A percentile compares a stretch with the other conserved stretches of the same genome.
phyloP scores from a whole-genome alignment of 345 rosid genomes.

The Nephelium lappaceum region DNA sequence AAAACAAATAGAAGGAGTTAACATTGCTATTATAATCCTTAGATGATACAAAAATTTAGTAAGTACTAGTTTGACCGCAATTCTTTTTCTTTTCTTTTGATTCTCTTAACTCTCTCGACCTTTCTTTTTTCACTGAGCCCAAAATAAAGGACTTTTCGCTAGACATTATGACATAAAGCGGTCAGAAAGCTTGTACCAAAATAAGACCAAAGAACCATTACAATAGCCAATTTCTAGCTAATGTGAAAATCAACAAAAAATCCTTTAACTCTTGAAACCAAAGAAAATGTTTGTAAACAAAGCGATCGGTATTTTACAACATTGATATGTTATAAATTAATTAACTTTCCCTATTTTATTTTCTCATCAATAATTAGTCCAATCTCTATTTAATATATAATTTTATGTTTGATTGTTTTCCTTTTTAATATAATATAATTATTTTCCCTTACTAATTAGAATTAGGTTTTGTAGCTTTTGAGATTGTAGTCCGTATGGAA shows the following conservation, averaged over 20 bases:
- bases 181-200: neutral
- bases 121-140: neutral
- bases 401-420: too few species aligned
- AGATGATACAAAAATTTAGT: neutral
- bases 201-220: neutral
- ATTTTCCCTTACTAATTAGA: neutral
- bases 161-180: neutral
- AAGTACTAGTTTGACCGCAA: neutral
- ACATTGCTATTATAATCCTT: neutral
- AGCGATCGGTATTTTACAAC: neutral
- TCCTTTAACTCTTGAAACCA: neutral
- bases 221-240: slow-evolving; percentile 1
- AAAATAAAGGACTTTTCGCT: neutral
- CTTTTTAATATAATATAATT: neutral
- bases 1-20: too few species aligned
- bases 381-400: neutral
- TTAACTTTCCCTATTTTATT: neutral
- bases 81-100: neutral
- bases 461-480: neutral
- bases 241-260: neutral
- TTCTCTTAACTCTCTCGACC: neutral
- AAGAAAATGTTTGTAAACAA: neutral
- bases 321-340: neutral
- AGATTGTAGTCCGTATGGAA: neutral
- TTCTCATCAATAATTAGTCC: neutral